Evolutionary conservation across 306 rosid genomes (phyloP).

Genomic region (Cercis canadensis): DNA sequence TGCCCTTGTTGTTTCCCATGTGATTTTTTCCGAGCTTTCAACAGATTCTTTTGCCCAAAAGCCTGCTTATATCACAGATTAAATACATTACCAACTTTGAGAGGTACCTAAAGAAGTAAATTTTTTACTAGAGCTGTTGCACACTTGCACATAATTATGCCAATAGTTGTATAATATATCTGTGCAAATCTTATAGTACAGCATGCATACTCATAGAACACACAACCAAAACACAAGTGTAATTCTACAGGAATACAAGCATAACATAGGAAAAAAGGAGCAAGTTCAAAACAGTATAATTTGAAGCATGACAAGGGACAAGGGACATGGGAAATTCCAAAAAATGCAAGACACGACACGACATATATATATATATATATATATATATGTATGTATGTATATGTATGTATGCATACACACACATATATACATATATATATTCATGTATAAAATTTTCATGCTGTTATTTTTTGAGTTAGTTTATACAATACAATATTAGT

Average conservation of each 20-base stretch:
- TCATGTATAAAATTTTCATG: no score
- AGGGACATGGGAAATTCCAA: no score
- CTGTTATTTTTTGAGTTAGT: no score
- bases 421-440: no score
- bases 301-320: no score
- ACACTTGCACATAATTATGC: conserved; percentile 24
- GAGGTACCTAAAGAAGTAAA: conserved; percentile 24
- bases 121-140: conserved; percentile 4
- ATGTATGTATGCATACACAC: no score
- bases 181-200: neutral
- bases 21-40: conserved; percentile 53
- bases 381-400: no score
- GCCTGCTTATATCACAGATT: conserved; percentile 48
- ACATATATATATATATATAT: no score
- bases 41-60: conserved; percentile 48
- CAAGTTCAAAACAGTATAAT: conserved; percentile 3
- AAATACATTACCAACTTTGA: conserved; percentile 17
- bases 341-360: no score
- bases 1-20: conserved; percentile 56
- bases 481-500: no score
- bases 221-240: neutral
- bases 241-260: conserved; percentile 8
- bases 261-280: no score
- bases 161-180: neutral
- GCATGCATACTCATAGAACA: neutral